Conservation (phyloP, 2,329 filamentous ascomycete genomes). For the Aureobasidium sp. region DNA sequence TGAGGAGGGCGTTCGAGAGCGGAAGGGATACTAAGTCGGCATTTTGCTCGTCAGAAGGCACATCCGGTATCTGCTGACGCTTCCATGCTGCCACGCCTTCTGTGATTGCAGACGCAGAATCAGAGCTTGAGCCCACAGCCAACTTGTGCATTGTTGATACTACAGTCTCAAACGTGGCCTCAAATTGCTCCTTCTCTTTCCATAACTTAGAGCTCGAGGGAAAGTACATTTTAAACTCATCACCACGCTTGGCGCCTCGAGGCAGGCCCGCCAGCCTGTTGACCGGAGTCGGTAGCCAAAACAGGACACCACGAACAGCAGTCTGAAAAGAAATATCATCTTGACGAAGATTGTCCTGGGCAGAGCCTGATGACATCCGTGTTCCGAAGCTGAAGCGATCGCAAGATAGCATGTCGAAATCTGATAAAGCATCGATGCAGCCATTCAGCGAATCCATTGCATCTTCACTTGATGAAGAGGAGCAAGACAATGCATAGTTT, state of each 20-base stretch:
- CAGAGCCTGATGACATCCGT: constrained; percentile 42
- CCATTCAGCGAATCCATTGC: constrained; percentile 72
- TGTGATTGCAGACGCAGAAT: not conserved
- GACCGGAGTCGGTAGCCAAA: constrained; percentile 78
- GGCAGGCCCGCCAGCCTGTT: constrained; percentile 47
- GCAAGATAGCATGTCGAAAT: constrained; percentile 76
- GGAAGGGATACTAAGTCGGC: not conserved
- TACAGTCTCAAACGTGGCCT: constrained; percentile 65
- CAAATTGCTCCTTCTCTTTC: constrained; percentile 75
- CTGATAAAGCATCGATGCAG: constrained; percentile 82
- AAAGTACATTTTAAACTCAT: constrained; percentile 86
- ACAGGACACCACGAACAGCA: constrained; percentile 77
- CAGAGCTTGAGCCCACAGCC: not conserved
- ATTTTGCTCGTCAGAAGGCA: not conserved
- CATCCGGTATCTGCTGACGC: constrained; percentile 2
- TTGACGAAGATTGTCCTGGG: constrained; percentile 71
- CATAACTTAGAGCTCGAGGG: constrained; percentile 78
- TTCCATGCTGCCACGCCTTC: constrained; percentile 23
- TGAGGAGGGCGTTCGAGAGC: not conserved
- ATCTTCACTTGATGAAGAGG: constrained; percentile 49
- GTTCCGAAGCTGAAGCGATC: constrained; percentile 60
- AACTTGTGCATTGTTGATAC: not conserved
- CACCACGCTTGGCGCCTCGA: constrained; percentile 32
- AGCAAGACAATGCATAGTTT: constrained; percentile 84
- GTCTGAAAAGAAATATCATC: constrained; percentile 93